These are phyloP conservation scores for Ulota crispa DNA, from an alignment of 225 moss, liverwort and hornwort species.

Conservation along the genomic window DNA sequence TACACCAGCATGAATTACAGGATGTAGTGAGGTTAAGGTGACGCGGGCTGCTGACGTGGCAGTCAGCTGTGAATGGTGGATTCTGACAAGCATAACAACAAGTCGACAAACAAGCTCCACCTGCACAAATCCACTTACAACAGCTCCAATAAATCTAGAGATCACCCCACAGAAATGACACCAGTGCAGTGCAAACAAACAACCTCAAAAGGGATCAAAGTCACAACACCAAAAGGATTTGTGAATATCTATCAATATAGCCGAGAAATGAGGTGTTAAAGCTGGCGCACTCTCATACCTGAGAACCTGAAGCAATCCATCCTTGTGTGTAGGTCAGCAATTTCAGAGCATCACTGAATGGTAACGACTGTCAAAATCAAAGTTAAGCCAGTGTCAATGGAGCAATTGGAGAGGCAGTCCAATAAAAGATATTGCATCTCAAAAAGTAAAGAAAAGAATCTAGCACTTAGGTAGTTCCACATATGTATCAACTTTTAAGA, in stretches of 20 bases:
- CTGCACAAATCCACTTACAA: conserved; percentile 45
- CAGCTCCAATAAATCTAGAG: conserved; percentile 4
- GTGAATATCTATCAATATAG: neutral
- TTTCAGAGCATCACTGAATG: conserved; percentile 92
- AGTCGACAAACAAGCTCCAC: conserved; percentile 95
- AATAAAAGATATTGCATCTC: neutral
- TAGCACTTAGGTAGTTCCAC: neutral
- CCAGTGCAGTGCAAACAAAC: conserved; percentile 17
- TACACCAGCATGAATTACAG: conserved; percentile 68
- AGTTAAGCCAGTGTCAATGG: neutral
- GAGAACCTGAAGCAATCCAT: conserved; percentile 76
- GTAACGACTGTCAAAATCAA: conserved; percentile 69
- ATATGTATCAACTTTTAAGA: neutral
- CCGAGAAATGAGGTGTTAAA: neutral
- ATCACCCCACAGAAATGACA: neutral
- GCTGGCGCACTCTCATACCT: conserved; percentile 47
- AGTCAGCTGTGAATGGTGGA: conserved; percentile 94
- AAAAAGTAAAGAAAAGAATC: neutral
- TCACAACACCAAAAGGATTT: neutral
- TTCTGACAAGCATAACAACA: conserved; percentile 77
- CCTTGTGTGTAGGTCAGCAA: conserved; percentile 80
- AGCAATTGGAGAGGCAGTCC: neutral
- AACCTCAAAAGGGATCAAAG: neutral
- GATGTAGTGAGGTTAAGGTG: conserved; percentile 71
- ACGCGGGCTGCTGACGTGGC: conserved; percentile 73